These are phyloP conservation scores for Medicago lupulina DNA, from an alignment of 306 rosid genomes.

Conservation along the genomic window DNA sequence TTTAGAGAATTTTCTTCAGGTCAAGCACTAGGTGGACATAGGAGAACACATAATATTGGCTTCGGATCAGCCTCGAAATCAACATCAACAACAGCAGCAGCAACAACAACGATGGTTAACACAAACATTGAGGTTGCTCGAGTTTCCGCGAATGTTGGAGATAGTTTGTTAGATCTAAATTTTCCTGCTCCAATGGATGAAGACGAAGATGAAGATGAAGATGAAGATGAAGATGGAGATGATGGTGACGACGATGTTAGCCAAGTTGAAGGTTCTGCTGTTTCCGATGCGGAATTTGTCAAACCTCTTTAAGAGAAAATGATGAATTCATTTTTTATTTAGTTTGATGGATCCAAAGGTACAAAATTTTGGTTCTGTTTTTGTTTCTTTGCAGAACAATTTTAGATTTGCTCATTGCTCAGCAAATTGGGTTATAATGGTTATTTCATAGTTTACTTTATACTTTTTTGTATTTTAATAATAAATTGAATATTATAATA, in stretches of 20 bases:
- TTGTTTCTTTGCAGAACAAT: conserved; percentile 8
- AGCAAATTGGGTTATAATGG: conserved; percentile 38
- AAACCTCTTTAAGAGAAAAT: conserved; percentile 34
- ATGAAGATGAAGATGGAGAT: conserved; percentile 53
- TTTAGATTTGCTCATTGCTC: conserved; percentile 47
- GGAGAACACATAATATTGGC: conserved; percentile 74
- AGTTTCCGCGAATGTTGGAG: conserved; percentile 42
- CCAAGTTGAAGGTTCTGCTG: conserved; percentile 79
- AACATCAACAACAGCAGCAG: not conserved
- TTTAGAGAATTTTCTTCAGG: conserved; percentile 86
- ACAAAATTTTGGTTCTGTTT: conserved; percentile 53
- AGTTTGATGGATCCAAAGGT: conserved; percentile 46
- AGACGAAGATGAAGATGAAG: conserved; percentile 47
- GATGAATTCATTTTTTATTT: not conserved
- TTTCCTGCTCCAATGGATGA: conserved; percentile 82
- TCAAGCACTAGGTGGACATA: conserved; percentile 97
- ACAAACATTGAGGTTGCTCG: not conserved
- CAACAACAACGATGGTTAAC: not conserved
- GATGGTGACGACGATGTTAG: conserved; percentile 60
- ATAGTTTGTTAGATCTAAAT: conserved; percentile 81
- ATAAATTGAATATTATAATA: conserved; percentile 15
- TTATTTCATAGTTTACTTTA: conserved; percentile 34
- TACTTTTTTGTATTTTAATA: conserved; percentile 12
- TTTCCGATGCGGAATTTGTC: conserved; percentile 79
- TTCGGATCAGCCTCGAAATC: conserved; percentile 37